Percentiles rank a stretch among this genome's conserved stretches.
These are phyloP conservation scores for Hura crepitans DNA, from an alignment of 441 rosid species.

Conservation along the genomic window DNA sequence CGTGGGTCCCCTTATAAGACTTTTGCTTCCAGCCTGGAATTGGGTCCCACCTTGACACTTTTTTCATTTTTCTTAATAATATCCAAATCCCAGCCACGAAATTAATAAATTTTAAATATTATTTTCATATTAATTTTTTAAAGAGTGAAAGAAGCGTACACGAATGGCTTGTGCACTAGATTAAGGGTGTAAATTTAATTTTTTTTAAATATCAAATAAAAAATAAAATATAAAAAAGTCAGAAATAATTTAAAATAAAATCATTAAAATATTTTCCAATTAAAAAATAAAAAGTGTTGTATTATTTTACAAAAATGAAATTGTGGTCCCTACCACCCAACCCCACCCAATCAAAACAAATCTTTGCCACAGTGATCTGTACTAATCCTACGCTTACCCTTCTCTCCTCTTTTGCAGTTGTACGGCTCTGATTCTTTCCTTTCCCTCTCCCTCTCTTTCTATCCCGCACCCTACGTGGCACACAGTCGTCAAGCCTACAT, in stretches of 20 bases:
- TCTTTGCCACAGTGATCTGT: constrained; percentile 9
- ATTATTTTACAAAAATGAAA: no score
- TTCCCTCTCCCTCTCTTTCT: not conserved
- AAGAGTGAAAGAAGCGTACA: no score
- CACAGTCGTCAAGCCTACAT: constrained; percentile 12
- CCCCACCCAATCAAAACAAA: constrained; percentile 18
- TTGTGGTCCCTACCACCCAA: not conserved
- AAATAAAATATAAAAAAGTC: no score
- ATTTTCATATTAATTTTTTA: no score
- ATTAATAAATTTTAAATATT: no score
- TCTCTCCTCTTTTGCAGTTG: not conserved
- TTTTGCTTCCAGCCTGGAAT: constrained; percentile 34
- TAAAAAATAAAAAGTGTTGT: no score
- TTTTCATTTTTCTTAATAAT: not conserved
- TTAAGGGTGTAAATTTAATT: no score
- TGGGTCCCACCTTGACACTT: constrained; percentile 29
- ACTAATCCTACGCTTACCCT: not conserved
- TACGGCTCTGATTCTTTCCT: constrained; percentile 13
- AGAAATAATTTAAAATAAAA: no score
- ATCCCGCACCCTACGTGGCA: constrained; percentile 6
- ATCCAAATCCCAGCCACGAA: constrained; percentile 30
- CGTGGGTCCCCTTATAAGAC: not conserved
- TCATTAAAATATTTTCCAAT: no score
- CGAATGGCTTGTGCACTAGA: no score
- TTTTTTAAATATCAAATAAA: no score